Conservation (phyloP, 495 filamentous ascomycete genomes). For the Penicillium steckii region DNA sequence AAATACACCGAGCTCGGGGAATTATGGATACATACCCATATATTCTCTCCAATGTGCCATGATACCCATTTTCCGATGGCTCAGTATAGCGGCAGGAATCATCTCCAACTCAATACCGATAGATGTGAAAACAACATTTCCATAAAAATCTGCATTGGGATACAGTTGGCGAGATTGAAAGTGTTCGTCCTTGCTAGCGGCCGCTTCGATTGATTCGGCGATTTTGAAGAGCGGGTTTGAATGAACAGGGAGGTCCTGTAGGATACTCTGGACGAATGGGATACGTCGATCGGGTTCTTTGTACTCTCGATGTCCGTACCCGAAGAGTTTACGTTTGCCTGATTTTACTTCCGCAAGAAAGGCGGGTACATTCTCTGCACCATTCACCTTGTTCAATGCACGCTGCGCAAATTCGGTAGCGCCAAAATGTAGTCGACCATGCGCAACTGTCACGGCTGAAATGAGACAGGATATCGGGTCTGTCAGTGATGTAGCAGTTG, state of each 20-base stretch:
- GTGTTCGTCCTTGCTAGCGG: conserved; percentile 50
- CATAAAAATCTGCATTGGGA: conserved; percentile 59
- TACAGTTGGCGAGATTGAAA: conserved; percentile 48
- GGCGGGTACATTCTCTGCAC: conserved; percentile 41
- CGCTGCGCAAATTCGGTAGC: conserved; percentile 57
- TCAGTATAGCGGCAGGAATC: conserved; percentile 36
- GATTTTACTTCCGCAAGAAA: conserved; percentile 52
- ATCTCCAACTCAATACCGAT: conserved; percentile 37
- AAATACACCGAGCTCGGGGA: conserved; percentile 10
- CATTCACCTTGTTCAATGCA: conserved; percentile 45
- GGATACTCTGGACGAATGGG: conserved; percentile 44
- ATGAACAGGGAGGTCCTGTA: conserved; percentile 37
- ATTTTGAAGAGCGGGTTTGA: conserved; percentile 48
- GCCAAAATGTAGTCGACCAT: conserved; percentile 58
- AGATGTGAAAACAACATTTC: conserved; percentile 54
- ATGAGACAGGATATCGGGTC: conserved; percentile 45
- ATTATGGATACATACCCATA: conserved; percentile 28
- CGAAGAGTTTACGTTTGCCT: conserved; percentile 52
- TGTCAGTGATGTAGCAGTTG: conserved; percentile 33
- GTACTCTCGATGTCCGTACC: conserved; percentile 61
- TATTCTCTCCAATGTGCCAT: conserved; percentile 48
- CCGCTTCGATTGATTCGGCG: conserved; percentile 48
- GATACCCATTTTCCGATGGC: conserved; percentile 35
- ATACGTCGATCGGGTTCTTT: conserved; percentile 53
- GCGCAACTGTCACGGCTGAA: conserved; percentile 45